A percentile compares a stretch with the other conserved stretches of the same genome.
These are phyloP conservation scores for Cytospora chrysosperma DNA, from an alignment of 2,329 filamentous ascomycete genomes.

Conservation along the genomic window DNA sequence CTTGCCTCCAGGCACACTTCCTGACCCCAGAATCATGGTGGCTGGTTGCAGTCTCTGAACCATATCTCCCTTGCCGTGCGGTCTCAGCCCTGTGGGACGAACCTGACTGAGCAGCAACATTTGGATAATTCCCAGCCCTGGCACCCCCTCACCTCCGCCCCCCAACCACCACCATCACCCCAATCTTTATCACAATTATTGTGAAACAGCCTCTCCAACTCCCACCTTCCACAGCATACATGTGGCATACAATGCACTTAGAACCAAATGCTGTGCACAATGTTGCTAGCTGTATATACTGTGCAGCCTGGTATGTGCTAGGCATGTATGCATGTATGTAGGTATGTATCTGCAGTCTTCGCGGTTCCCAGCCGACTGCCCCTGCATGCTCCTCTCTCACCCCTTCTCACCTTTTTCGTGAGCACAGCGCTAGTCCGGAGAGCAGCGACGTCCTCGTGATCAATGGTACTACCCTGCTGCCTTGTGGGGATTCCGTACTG, in stretches of 20 bases:
- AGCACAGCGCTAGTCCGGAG: not conserved
- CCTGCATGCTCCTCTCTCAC: not conserved
- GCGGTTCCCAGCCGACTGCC: not conserved
- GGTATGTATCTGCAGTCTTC: not conserved
- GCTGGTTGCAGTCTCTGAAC: not conserved
- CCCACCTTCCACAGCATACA: not conserved
- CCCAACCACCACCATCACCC: not conserved
- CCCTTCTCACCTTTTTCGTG: not conserved
- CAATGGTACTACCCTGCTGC: not conserved
- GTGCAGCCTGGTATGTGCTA: too few species aligned
- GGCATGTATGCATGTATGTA: too few species aligned
- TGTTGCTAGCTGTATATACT: too few species aligned
- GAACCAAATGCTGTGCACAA: not conserved
- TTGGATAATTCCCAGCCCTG: too few species aligned
- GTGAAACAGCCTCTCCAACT: not conserved
- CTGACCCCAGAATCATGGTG: not conserved
- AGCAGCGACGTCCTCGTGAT: not conserved
- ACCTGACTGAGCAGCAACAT: too few species aligned
- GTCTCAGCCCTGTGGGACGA: not conserved
- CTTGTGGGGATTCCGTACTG: not conserved
- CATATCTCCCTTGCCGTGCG: not conserved
- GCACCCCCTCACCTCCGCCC: too few species aligned
- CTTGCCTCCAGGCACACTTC: not conserved
- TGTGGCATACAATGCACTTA: not conserved
- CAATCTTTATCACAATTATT: too few species aligned